phyloP scores from a whole-genome alignment of 176 grass and related monocot genomes.

The Carex cristatella region DNA sequence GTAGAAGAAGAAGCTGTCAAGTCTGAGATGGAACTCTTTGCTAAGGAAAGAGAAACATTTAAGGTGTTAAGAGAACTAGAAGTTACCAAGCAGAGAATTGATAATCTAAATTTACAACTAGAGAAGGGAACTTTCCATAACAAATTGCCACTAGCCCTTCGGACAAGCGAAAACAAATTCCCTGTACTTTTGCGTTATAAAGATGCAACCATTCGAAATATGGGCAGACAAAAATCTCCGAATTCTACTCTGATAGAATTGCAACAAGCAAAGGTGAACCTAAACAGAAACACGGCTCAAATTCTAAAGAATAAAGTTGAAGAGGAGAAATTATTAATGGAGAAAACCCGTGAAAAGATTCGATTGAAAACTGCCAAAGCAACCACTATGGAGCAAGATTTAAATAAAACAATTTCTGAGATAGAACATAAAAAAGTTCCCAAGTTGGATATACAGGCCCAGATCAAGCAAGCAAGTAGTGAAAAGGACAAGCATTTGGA shows the following conservation, averaged over 20 bases:
- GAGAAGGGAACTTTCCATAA: slow-evolving; percentile 31
- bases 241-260: slow-evolving; percentile 58
- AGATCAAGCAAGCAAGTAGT: slow-evolving; percentile 53
- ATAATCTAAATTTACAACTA: slow-evolving; percentile 55
- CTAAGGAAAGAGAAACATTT: slow-evolving; percentile 85
- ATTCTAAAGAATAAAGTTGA: slow-evolving; percentile 54
- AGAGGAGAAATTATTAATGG: slow-evolving; percentile 53
- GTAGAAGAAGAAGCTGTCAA: slow-evolving; percentile 92
- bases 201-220: slow-evolving; percentile 19
- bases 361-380: slow-evolving; percentile 40
- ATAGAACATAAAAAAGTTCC: slow-evolving; percentile 31
- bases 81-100: slow-evolving; percentile 58
- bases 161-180: slow-evolving; percentile 23
- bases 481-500: slow-evolving; percentile 55
- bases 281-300: slow-evolving; percentile 61
- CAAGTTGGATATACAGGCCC: slow-evolving; percentile 46
- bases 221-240: slow-evolving; percentile 34
- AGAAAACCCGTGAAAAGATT: slow-evolving; percentile 63
- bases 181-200: slow-evolving; percentile 12
- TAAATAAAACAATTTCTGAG: slow-evolving; percentile 38
- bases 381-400: slow-evolving; percentile 44
- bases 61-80: slow-evolving; percentile 83
- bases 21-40: slow-evolving; percentile 94
- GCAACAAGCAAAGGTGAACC: slow-evolving; percentile 74
- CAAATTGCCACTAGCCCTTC: slow-evolving; percentile 22